These are phyloP conservation scores for Nothophaeocryptopus gaeumannii DNA, from an alignment of 2,329 filamentous ascomycete genomes.

Conservation along the genomic window DNA sequence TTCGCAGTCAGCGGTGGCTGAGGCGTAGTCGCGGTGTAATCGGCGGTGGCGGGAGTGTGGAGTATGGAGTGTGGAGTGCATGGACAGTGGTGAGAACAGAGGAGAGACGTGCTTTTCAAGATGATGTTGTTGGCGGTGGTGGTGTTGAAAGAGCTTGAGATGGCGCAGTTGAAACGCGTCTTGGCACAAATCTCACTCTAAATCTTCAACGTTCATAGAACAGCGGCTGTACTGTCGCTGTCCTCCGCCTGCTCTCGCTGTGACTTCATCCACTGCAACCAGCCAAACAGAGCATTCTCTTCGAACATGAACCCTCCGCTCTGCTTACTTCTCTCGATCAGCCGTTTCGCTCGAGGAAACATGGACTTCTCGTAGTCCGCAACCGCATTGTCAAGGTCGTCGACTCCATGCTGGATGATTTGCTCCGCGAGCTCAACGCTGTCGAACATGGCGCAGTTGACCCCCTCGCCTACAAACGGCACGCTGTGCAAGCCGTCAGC, in stretches of 20 bases:
- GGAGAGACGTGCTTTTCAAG: too few species aligned
- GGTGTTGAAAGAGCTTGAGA: too few species aligned
- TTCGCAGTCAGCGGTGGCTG: too few species aligned
- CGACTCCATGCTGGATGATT: conserved; percentile 36
- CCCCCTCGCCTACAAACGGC: conserved; percentile 55
- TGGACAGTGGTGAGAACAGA: too few species aligned
- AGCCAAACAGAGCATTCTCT: conserved; percentile 14
- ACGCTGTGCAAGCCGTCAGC: conserved; percentile 28
- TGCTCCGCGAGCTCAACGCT: conserved; percentile 49
- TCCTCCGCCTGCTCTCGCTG: not conserved
- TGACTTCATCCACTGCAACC: not conserved
- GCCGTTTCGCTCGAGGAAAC: conserved; percentile 28
- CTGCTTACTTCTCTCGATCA: conserved; percentile 12
- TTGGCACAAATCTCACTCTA: too few species aligned
- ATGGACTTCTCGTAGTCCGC: conserved; percentile 34
- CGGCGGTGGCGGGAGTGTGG: too few species aligned
- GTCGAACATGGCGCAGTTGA: conserved; percentile 58
- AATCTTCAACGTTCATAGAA: too few species aligned
- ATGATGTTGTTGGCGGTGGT: too few species aligned
- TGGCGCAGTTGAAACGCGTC: too few species aligned
- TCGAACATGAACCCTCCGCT: conserved; percentile 17
- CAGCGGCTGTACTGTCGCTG: too few species aligned
- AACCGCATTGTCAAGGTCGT: conserved; percentile 27
- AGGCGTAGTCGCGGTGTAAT: too few species aligned
- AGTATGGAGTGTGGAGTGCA: too few species aligned